Conservation (phyloP, 495 filamentous ascomycete genomes). For the Aeminium ludgeri region DNA sequence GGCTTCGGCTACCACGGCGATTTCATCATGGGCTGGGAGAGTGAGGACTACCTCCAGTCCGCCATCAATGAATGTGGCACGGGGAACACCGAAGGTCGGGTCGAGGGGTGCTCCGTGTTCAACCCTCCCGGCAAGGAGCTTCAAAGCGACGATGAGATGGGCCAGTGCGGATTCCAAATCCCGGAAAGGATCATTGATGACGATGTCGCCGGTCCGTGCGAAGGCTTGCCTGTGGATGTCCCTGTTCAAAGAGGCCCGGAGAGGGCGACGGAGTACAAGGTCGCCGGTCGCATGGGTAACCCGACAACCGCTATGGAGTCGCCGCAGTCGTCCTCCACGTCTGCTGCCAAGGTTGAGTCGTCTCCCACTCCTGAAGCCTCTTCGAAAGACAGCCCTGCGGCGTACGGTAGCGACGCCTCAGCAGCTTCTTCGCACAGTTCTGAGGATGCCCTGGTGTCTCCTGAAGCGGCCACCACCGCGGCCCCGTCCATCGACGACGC, state of each 20-base stretch:
- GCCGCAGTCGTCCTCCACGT: neutral
- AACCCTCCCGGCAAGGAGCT: too few relatives aligned
- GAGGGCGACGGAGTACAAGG: constrained; percentile 5
- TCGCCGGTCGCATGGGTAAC: constrained; percentile 4
- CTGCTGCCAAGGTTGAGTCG: too few relatives aligned
- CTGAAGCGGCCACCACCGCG: neutral
- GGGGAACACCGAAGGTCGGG: constrained; percentile 34
- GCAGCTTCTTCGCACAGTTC: neutral
- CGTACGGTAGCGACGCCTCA: constrained; percentile 6
- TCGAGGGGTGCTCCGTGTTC: constrained; percentile 44
- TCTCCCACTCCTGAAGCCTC: constrained; percentile 6
- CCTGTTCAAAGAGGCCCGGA: constrained; percentile 22
- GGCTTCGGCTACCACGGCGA: constrained; percentile 76
- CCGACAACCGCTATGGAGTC: neutral
- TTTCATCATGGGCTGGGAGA: constrained; percentile 71
- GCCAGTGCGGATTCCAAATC: constrained; percentile 30
- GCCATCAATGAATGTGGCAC: constrained; percentile 36
- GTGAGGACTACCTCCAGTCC: constrained; percentile 34
- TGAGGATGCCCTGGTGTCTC: neutral
- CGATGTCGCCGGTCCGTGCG: constrained; percentile 22
- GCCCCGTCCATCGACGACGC: neutral
- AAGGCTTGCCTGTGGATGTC: constrained; percentile 37
- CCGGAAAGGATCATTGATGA: constrained; percentile 28
- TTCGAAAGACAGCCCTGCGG: constrained; percentile 2
- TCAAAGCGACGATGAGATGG: constrained; percentile 28